A percentile compares a stretch with the other conserved stretches of the same genome.
phyloP scores from a whole-genome alignment of 257 asterid genomes.

The Cruciata laevipes region DNA sequence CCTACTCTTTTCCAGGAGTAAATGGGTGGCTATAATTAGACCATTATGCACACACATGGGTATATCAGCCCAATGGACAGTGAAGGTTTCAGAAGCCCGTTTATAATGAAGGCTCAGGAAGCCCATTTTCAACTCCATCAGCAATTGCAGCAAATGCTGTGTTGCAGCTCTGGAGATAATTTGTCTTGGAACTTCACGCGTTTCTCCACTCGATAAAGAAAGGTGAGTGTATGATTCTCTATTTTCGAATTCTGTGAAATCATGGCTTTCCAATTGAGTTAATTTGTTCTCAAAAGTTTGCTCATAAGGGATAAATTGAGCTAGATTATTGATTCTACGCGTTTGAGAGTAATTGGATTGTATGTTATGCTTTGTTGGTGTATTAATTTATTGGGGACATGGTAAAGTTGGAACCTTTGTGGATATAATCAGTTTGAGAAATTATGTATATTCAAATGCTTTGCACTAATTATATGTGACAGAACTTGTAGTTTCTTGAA shows the following conservation, averaged over 20 bases:
- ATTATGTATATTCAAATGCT: background rate
- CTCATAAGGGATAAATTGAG: too few relatives aligned
- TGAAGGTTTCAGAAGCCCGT: background rate
- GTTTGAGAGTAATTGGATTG: background rate
- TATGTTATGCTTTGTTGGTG: background rate
- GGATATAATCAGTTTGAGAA: background rate
- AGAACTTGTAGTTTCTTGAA: background rate
- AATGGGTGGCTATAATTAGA: too few relatives aligned
- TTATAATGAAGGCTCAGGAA: background rate
- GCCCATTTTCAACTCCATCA: background rate
- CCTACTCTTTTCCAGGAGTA: too few relatives aligned
- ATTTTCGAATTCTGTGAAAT: background rate
- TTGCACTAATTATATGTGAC: background rate
- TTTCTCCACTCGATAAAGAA: background rate
- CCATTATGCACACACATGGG: too few relatives aligned
- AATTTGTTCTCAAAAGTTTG: background rate
- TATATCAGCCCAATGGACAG: too few relatives aligned
- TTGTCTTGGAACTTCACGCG: background rate
- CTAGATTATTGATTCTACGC: background rate
- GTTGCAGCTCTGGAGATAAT: background rate
- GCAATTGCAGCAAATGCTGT: background rate
- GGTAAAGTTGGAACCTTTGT: slow-evolving; percentile 8
- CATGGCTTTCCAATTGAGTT: background rate
- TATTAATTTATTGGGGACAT: background rate
- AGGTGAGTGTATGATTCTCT: background rate